phyloP scores from a whole-genome alignment of 2,329 filamentous ascomycete genomes.

The Thelonectria rubi region DNA sequence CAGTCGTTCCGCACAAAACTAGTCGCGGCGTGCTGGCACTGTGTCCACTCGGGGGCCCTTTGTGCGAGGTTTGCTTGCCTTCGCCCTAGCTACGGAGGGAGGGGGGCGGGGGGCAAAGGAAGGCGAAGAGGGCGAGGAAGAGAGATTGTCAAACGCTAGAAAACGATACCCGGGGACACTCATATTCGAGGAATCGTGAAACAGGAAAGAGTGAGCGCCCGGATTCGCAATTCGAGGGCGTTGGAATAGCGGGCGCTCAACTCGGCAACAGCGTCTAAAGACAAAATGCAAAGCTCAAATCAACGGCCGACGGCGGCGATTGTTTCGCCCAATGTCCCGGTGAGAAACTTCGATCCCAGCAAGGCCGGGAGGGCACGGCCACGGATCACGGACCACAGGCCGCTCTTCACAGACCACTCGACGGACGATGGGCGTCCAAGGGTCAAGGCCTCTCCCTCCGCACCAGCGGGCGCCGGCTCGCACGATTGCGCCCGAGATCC shows the following conservation, averaged over 20 bases:
- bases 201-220: background rate
- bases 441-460: slow-evolving; percentile 32
- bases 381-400: slow-evolving; percentile 32
- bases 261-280: slow-evolving; percentile 12
- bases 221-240: background rate
- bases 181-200: background rate
- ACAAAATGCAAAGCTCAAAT: slow-evolving; percentile 8
- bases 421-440: slow-evolving; percentile 18
- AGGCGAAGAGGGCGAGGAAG: slow-evolving; percentile 13
- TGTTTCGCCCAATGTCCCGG: slow-evolving; percentile 21
- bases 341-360: slow-evolving; percentile 12
- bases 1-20: slow-evolving; percentile 24
- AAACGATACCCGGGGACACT: background rate
- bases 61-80: slow-evolving; percentile 35
- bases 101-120: slow-evolving; percentile 12
- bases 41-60: slow-evolving; percentile 30
- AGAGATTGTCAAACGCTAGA: slow-evolving; percentile 11
- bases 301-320: slow-evolving; percentile 27
- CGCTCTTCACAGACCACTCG: slow-evolving; percentile 7
- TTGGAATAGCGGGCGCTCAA: slow-evolving; percentile 1
- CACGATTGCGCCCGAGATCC: slow-evolving; percentile 36
- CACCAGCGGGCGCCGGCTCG: slow-evolving; percentile 40
- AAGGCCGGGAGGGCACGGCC: slow-evolving; percentile 29
- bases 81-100: slow-evolving; percentile 34
- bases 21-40: slow-evolving; percentile 35